Evolutionary conservation across 2,329 filamentous ascomycete genomes (phyloP), one percentile per base, ranked within the genome.

Genomic region (Falciphora oryzae): DNA sequence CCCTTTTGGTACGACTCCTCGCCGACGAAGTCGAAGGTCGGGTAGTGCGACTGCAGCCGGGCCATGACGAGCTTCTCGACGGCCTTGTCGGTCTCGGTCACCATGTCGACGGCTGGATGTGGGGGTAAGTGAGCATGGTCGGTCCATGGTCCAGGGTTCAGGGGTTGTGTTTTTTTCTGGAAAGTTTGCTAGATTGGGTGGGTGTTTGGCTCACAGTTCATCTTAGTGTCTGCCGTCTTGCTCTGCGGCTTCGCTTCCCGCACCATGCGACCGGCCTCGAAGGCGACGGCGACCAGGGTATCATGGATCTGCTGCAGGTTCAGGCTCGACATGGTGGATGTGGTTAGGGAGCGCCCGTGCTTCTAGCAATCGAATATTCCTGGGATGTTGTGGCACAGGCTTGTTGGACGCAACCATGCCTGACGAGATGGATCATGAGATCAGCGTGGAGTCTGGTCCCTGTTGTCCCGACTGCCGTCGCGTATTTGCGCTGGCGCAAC

Each of bases 1-100:
- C 89, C 89, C 1, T 89, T 84, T 67, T 86, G 80, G 78, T 92
- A 90, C 32, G 90, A 92, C 77, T 94, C 90, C 73, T 92, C 89
- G 73, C 89, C 89, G 74, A 92, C 86, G 75, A 92, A 91, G 68
- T 81, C 75, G 71, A 83, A 84, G 66, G 73, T 68, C 1, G 87
- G 87, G 73, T 86, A 89, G 25, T 78, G 74, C 22, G 75, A 67
- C 3, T 75, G 76, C 18, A 90, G 81, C 57, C 79, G 79, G 22
- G 76, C 73, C 10, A 81, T 83, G 64, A 89, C 84, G 78, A 87
- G 85, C 63, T 80, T 78, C 74, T 90, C 87, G 63, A 90, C 85
- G 16, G 84, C 85, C 72, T 86, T 81, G 76, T 90, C 87, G 27
- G 85, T 84, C 72, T 89, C 87, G 29, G 87, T 90, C 57, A 90